Base-by-base conservation (phyloP, 1,284 basidiomycete genomes). In the Fomitiporia mediterranea region DNA sequence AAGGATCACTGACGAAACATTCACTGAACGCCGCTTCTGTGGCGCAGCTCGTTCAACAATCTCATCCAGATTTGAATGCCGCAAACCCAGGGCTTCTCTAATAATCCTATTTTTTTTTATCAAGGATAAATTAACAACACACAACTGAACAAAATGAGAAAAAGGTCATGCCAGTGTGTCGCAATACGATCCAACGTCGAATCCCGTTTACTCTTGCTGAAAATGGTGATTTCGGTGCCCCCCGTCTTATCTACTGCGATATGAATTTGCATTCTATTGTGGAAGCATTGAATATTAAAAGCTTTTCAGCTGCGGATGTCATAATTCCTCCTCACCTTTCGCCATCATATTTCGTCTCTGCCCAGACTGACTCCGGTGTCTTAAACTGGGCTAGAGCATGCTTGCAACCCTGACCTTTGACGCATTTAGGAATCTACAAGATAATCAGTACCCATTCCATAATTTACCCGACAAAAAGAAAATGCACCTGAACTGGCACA, bases 301-400 rank as follows among this genome's bases (percentile, higher is more conserved):
- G 28, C 17, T 13, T 15, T 32, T 34, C 28, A 4, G 43, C 52
- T 11, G 21, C 34, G 27, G 38, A 53, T 54, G 1, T 35, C 47
- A 25, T n/a, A 27, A 67, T 53, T 54, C 2, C n/a, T n/a, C 27
- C 28, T 23, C 83, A 89, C 65, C 91, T 78, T 68, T 94, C 92
- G 4, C 93, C 93, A 60, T 95, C 93, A 67, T 94, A 93, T 69
- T 96, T 95, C 1, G 83, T 91, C 71, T 96, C 93, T 0, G 85
- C 89, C 82, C 86, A 94, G 2, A 92, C 72, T 15, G 51, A 53
- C 6, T 40, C 67, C 1, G 76, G 72, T 1, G 68, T 58, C 9
- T 64, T 62, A 42, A 89, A 78, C 25, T 72, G 69, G 21, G 72
- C 70, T 11, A 92, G 70, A 0, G 84, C 80, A 50, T 87, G 76